These are phyloP conservation scores for Elsinoe batatas DNA, from an alignment of 2,329 filamentous ascomycete genomes.

Conservation along the genomic window DNA sequence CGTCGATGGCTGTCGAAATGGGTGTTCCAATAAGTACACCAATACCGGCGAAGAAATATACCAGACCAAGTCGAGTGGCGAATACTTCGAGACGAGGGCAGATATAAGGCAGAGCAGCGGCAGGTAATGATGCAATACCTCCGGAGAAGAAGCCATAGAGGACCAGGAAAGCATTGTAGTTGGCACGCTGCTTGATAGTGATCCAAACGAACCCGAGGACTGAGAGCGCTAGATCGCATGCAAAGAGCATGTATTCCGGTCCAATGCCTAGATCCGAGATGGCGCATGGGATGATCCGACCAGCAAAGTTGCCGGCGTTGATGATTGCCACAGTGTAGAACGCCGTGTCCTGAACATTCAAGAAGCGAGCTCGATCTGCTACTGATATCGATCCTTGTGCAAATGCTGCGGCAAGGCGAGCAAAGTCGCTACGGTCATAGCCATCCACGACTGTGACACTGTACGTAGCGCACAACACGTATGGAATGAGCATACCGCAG, in stretches of 20 bases:
- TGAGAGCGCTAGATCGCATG: constrained; percentile 28
- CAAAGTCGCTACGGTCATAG: constrained; percentile 30
- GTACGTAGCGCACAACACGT: constrained; percentile 53
- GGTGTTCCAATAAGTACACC: constrained; percentile 28
- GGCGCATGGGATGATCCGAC: constrained; percentile 49
- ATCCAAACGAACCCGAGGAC: constrained; percentile 29
- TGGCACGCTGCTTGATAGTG: constrained; percentile 15
- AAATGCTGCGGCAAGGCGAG: neutral
- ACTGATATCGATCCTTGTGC: neutral
- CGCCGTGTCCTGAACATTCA: constrained; percentile 32
- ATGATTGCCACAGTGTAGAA: constrained; percentile 61
- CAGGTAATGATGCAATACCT: constrained; percentile 27
- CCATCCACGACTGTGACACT: constrained; percentile 43
- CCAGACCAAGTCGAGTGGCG: constrained; percentile 27
- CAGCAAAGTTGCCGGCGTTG: constrained; percentile 52
- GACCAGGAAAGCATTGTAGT: constrained; percentile 23
- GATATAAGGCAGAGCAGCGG: constrained; percentile 25
- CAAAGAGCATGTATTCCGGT: constrained; percentile 44
- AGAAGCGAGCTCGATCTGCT: neutral
- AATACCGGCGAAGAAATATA: constrained; percentile 26
- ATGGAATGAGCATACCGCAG: constrained; percentile 36
- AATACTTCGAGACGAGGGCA: constrained; percentile 25
- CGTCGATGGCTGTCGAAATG: constrained; percentile 21
- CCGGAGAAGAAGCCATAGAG: constrained; percentile 29
- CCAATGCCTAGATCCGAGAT: constrained; percentile 48